Evolutionary conservation across 2,329 filamentous ascomycete genomes (phyloP).

Genomic region (Diaporthe helianthi): DNA sequence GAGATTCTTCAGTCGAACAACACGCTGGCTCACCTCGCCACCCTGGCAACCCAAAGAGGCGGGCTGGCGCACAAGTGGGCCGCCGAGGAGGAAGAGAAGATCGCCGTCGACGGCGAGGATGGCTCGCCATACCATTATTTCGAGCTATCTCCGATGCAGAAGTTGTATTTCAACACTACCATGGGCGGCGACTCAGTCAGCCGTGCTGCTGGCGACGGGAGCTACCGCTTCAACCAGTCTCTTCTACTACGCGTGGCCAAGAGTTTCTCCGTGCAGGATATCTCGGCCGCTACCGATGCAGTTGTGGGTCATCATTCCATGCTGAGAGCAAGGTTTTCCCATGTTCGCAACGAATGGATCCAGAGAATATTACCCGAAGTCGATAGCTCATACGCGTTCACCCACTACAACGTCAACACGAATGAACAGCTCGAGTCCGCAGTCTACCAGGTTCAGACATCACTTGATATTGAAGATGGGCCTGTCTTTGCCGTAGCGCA

Average conservation of each 20-base stretch:
- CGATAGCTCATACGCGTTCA: slow-evolving; percentile 52
- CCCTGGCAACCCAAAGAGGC: slow-evolving; percentile 44
- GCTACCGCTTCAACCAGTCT: slow-evolving; percentile 59
- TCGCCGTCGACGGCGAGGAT: slow-evolving; percentile 9
- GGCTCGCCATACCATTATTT: slow-evolving; percentile 42
- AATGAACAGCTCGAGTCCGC: slow-evolving; percentile 51
- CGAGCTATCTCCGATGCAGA: slow-evolving; percentile 61
- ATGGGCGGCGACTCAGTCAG: slow-evolving; percentile 48
- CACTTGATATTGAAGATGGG: slow-evolving; percentile 57
- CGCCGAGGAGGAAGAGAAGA: slow-evolving; percentile 44
- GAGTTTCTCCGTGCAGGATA: slow-evolving; percentile 49
- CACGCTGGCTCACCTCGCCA: slow-evolving; percentile 49
- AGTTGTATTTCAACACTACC: slow-evolving; percentile 57
- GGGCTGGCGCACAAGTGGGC: slow-evolving; percentile 43
- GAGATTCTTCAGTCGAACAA: slow-evolving; percentile 48
- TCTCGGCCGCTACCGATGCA: slow-evolving; percentile 56
- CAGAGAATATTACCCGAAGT: slow-evolving; percentile 52
- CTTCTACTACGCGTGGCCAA: slow-evolving; percentile 54
- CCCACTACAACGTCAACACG: slow-evolving; percentile 49
- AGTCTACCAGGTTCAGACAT: slow-evolving; percentile 50
- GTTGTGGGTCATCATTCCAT: slow-evolving; percentile 59
- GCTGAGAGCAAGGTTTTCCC: slow-evolving; percentile 56
- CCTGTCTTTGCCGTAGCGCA: slow-evolving; percentile 59
- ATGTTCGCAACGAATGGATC: slow-evolving; percentile 51
- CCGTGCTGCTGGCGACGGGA: slow-evolving; percentile 43